phyloP scores from a whole-genome alignment of 441 rosid genomes.

The Pelargonium citronellum region DNA sequence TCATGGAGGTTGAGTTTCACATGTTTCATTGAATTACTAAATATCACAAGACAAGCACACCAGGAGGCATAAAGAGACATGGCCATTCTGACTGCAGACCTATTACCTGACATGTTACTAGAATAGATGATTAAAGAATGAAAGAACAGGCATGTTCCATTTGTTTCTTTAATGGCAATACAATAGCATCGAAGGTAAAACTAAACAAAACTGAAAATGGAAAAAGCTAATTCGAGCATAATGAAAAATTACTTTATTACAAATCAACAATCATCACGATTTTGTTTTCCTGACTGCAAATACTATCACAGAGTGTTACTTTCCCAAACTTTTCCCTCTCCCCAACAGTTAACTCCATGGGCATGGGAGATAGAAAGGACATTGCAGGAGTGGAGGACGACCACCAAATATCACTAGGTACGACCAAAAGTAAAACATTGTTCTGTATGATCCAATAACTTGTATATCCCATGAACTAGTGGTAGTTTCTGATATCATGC shows the following conservation, averaged over 20 bases:
- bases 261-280: not conserved
- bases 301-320: not conserved
- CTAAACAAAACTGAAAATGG: not conserved
- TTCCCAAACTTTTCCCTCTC: not conserved
- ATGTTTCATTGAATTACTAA: slow-evolving; percentile 7
- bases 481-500: not conserved
- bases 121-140: not conserved
- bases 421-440: not conserved
- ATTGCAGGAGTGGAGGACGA: not conserved
- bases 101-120: not conserved
- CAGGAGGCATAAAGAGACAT: not conserved
- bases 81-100: not conserved
- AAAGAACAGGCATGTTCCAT: not conserved
- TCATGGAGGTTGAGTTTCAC: not conserved
- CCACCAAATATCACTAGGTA: not conserved
- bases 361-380: not conserved
- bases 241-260: not conserved
- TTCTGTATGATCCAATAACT: not conserved
- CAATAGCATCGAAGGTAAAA: not conserved
- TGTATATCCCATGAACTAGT: not conserved
- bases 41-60: slow-evolving; percentile 4
- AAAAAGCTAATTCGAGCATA: slow-evolving; percentile 1
- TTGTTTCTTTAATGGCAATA: not conserved
- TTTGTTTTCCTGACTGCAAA: slow-evolving; percentile 1
- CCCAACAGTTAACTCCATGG: not conserved